Conservation (phyloP, 805 yeast genomes). For the Cyberlindnera suaveolens region DNA sequence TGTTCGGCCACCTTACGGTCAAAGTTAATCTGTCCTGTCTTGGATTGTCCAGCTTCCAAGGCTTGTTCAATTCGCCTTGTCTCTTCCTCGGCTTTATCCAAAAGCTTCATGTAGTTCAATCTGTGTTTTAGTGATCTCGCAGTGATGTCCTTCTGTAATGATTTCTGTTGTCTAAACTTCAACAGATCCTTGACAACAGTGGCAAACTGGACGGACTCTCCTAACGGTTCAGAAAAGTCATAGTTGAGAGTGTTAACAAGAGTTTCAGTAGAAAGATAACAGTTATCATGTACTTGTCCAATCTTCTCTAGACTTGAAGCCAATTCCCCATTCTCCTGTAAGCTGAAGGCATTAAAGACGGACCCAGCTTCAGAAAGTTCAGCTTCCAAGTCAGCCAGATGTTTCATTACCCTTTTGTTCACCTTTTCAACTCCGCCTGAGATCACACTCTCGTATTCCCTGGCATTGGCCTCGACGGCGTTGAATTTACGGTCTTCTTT, state of each 20-base stretch:
- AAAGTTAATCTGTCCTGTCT: constrained; percentile 24
- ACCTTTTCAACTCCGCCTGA: constrained; percentile 47
- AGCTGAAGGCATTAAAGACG: constrained; percentile 50
- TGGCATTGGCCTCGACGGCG: constrained; percentile 36
- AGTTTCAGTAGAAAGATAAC: constrained; percentile 44
- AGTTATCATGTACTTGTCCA: constrained; percentile 81
- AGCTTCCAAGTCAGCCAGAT: constrained; percentile 44
- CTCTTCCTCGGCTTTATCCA: constrained; percentile 39
- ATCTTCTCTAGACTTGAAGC: constrained; percentile 63
- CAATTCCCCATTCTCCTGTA: constrained; percentile 37
- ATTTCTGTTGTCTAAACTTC: constrained; percentile 47
- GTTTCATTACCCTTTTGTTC: constrained; percentile 47
- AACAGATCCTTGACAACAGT: constrained; percentile 47
- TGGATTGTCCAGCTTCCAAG: constrained; percentile 17
- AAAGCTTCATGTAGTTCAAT: constrained; percentile 25
- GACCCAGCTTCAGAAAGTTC: constrained; percentile 74
- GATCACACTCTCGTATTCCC: constrained; percentile 40
- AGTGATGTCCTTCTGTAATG: constrained; percentile 39
- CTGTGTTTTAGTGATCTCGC: constrained; percentile 32
- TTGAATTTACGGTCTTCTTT: constrained; percentile 35
- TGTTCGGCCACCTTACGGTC: constrained; percentile 20
- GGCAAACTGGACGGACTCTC: constrained; percentile 65
- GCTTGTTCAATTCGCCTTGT: constrained; percentile 35
- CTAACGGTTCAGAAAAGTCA: constrained; percentile 60
- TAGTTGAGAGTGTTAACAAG: constrained; percentile 48